Conservation (phyloP, 1,284 basidiomycete genomes). For the Neolentinus lepideus region DNA sequence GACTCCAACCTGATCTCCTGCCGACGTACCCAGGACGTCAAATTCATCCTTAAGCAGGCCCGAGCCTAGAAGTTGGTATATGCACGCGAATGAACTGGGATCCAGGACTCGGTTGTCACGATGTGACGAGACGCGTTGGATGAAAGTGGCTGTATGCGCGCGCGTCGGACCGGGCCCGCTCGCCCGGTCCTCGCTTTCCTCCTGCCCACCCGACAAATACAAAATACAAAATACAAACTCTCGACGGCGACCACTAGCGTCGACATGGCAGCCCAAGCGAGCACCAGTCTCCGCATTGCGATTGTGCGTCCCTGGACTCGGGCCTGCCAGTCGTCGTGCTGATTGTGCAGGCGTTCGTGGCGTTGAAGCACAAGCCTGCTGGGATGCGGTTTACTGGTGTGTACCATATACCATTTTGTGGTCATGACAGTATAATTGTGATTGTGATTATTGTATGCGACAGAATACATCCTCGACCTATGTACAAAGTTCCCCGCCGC, state of each 20-base stretch:
- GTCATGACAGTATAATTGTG: too few species aligned
- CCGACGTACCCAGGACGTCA: too few species aligned
- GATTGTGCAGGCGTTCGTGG: neutral
- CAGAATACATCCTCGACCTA: slow-evolving; percentile 1
- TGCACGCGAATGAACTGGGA: neutral
- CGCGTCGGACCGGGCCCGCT: neutral
- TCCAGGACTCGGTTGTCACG: neutral
- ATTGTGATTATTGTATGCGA: neutral
- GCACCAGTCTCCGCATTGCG: neutral
- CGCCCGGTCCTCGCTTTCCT: neutral
- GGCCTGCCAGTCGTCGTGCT: neutral
- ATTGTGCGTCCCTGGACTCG: neutral
- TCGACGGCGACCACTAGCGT: too few species aligned
- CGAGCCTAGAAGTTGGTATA: too few species aligned
- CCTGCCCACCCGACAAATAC: neutral
- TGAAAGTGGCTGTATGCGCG: neutral
- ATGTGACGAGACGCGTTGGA: neutral
- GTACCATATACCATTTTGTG: too few species aligned
- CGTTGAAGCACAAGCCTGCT: slow-evolving; percentile 1
- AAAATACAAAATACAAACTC: too few species aligned
- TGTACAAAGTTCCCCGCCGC: neutral
- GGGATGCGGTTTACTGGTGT: neutral
- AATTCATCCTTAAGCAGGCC: too few species aligned
- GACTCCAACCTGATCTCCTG: too few species aligned
- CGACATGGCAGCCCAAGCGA: neutral